These are phyloP conservation scores for Podospora didyma DNA, from an alignment of 495 filamentous ascomycete species.

Conservation along the genomic window DNA sequence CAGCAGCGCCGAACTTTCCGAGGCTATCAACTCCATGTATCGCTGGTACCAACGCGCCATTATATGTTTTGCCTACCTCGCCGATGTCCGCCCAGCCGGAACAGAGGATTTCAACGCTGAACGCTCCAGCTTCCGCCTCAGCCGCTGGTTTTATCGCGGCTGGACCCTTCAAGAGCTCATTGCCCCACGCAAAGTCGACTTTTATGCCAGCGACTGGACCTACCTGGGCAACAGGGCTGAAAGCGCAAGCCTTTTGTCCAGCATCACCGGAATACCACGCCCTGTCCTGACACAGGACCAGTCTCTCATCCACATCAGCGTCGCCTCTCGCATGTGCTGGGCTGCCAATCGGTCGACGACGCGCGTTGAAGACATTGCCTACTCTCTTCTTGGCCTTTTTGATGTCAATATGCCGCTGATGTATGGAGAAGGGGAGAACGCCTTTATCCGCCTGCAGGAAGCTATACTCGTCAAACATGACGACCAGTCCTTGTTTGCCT, in stretches of 20 bases:
- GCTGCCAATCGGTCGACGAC: background rate
- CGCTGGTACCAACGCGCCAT: background rate
- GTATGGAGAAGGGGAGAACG: background rate
- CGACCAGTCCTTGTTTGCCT: background rate
- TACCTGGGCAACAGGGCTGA: background rate
- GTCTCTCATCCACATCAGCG: background rate
- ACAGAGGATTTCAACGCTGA: background rate
- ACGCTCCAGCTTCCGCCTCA: background rate
- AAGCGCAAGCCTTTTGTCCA: background rate
- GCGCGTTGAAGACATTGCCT: too few species aligned
- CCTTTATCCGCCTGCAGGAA: background rate
- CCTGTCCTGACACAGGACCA: background rate
- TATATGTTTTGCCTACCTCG: background rate
- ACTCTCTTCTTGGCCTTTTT: too few species aligned
- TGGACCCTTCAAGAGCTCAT: too few species aligned
- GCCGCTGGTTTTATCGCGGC: background rate
- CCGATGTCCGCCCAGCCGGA: background rate
- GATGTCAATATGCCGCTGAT: too few species aligned
- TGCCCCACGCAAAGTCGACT: background rate
- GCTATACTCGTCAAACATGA: background rate
- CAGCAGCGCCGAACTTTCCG: too few species aligned
- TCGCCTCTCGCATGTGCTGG: background rate
- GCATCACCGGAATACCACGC: background rate
- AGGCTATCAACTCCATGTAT: too few species aligned
- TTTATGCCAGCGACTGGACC: background rate